Evolutionary conservation across 805 yeast genomes (phyloP).

Genomic region (Cyberlindnera maritima): DNA sequence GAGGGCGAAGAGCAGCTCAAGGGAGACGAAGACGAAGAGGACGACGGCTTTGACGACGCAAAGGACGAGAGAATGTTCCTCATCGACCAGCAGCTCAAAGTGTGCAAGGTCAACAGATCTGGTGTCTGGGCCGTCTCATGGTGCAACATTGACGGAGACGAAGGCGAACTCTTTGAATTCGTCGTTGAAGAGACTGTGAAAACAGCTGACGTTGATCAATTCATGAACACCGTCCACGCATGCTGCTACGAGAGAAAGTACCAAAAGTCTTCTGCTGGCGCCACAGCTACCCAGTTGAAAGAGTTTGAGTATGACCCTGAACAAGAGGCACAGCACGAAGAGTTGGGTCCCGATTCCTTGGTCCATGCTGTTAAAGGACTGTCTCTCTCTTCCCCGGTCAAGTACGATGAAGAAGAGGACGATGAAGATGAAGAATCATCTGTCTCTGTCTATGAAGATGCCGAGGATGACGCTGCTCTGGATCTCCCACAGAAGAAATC

Average conservation of each 20-base stretch:
- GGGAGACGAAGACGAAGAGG: conserved; percentile 50
- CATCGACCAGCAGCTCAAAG: conserved; percentile 56
- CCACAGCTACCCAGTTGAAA: conserved; percentile 45
- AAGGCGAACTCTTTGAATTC: conserved; percentile 81
- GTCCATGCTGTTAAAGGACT: conserved; percentile 10
- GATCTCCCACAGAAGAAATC: neutral
- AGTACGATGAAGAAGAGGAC: conserved; percentile 8
- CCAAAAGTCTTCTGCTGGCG: conserved; percentile 46
- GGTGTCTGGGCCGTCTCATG: conserved; percentile 66
- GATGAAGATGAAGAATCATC: conserved; percentile 29
- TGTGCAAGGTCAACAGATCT: conserved; percentile 51
- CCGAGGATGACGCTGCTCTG: conserved; percentile 22
- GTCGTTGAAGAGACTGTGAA: conserved; percentile 62
- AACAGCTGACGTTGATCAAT: conserved; percentile 50
- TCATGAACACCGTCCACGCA: conserved; percentile 57
- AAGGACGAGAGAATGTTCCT: conserved; percentile 72
- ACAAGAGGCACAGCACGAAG: neutral
- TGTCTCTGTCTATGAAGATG: conserved; percentile 32
- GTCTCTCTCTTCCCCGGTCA: conserved; percentile 1
- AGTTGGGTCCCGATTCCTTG: conserved; percentile 8
- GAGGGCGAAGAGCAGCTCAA: conserved; percentile 59
- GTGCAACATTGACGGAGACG: conserved; percentile 83
- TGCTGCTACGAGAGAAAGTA: conserved; percentile 80
- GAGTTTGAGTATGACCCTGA: conserved; percentile 51
- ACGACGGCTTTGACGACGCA: conserved; percentile 34